Evolutionary conservation across 2,329 filamentous ascomycete species (phyloP).

Genomic region (Clarireedia monteithiana): DNA sequence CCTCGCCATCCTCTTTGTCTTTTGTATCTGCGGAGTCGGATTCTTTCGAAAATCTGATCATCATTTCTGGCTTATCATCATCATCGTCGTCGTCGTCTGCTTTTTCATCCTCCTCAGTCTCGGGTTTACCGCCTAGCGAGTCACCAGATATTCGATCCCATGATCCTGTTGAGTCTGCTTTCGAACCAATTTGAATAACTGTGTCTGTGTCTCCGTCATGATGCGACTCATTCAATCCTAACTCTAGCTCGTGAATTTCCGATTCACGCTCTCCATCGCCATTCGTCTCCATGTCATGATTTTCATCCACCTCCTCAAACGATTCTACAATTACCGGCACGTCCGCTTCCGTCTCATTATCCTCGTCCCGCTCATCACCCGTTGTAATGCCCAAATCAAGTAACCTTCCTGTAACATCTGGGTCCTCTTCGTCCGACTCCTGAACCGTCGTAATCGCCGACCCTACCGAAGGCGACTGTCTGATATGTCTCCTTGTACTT

Average conservation of each 20-base stretch:
- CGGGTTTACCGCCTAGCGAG: neutral
- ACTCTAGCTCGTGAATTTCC: neutral
- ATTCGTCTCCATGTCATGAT: constrained; percentile 11
- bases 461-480: constrained; percentile 72
- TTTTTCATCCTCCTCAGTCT: neutral
- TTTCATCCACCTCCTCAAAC: constrained; percentile 23
- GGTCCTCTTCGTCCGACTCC: constrained; percentile 73
- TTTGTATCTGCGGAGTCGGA: too few species aligned
- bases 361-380: constrained; percentile 26
- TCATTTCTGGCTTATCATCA: neutral
- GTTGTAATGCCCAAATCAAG: constrained; percentile 39
- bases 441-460: constrained; percentile 74
- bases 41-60: too few species aligned
- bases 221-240: neutral
- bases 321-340: constrained; percentile 28
- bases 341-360: constrained; percentile 28
- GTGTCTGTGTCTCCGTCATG: neutral
- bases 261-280: neutral
- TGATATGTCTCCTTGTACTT: constrained; percentile 66
- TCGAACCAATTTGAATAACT: neutral
- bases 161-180: constrained; percentile 1
- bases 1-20: neutral
- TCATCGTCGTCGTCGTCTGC: neutral
- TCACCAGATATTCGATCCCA: constrained; percentile 9
- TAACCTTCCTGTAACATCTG: constrained; percentile 39